Conservation (phyloP, 805 yeast species). For the Schwanniomyces pseudopolymorphus region DNA sequence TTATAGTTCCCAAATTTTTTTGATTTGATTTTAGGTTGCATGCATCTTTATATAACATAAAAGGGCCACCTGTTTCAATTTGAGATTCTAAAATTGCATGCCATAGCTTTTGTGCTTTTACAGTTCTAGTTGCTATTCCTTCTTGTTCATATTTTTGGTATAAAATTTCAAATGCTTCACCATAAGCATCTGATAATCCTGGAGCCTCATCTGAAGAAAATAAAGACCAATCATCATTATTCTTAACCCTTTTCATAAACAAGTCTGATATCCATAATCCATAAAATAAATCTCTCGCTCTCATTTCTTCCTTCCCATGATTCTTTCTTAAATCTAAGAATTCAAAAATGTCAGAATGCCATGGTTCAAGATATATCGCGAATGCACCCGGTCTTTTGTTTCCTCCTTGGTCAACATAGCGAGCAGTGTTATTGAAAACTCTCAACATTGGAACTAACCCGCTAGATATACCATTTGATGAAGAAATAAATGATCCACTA, state of each 20-base stretch:
- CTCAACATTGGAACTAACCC: conserved; percentile 96
- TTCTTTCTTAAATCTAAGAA: conserved; percentile 85
- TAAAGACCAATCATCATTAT: conserved; percentile 78
- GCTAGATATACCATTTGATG: conserved; percentile 88
- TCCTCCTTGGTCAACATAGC: conserved; percentile 98
- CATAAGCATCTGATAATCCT: conserved; percentile 78
- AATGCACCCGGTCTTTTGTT: conserved; percentile 98
- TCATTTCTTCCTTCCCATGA: conserved; percentile 90
- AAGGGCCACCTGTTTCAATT: conserved; percentile 96
- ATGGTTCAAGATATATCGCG: conserved; percentile 91
- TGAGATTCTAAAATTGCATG: conserved; percentile 85
- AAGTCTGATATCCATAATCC: conserved; percentile 95
- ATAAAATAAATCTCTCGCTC: conserved; percentile 91
- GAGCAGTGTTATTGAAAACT: conserved; percentile 92
- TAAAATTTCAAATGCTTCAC: conserved; percentile 74
- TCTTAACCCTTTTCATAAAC: conserved; percentile 88
- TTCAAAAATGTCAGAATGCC: conserved; percentile 93
- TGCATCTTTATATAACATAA: conserved; percentile 89
- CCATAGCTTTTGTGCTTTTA: conserved; percentile 92
- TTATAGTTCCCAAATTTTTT: conserved; percentile 87
- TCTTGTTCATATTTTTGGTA: conserved; percentile 73
- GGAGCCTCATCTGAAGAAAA: conserved; percentile 90
- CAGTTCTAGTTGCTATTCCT: conserved; percentile 60
- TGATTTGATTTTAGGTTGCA: conserved; percentile 88
- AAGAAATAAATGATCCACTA: conserved; percentile 83